A percentile compares a stretch with the other conserved stretches of the same genome.
phyloP scores from a whole-genome alignment of 805 yeast species.

The Starmera pachycereana region DNA sequence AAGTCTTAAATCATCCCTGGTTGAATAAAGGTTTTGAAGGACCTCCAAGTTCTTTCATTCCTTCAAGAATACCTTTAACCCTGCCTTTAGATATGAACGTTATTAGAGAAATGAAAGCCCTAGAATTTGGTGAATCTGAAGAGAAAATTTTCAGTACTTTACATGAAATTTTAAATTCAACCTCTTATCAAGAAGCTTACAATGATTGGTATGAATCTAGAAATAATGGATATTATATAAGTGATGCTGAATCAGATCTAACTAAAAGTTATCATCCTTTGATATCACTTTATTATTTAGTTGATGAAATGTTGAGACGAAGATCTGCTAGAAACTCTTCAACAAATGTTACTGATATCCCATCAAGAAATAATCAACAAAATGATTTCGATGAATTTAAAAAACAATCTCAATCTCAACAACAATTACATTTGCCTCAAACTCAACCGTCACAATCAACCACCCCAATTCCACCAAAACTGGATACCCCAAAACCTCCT shows the following conservation, averaged over 20 bases:
- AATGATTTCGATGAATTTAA: constrained; percentile 3
- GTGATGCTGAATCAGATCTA: constrained; percentile 34
- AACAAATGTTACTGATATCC: constrained; percentile 18
- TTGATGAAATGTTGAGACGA: constrained; percentile 72
- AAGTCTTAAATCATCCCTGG: constrained; percentile 89
- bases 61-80: constrained; percentile 65
- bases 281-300: constrained; percentile 76
- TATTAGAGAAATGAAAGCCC: constrained; percentile 61
- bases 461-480: not conserved
- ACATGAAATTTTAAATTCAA: constrained; percentile 46
- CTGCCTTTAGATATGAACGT: constrained; percentile 60
- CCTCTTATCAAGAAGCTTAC: constrained; percentile 52
- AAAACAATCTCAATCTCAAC: constrained; percentile 1
- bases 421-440: constrained; percentile 1
- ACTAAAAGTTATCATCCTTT: constrained; percentile 83
- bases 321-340: constrained; percentile 40
- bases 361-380: constrained; percentile 14
- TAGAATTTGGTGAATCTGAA: constrained; percentile 65
- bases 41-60: constrained; percentile 60
- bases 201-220: constrained; percentile 61
- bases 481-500: constrained; percentile 25
- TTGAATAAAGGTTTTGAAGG: constrained; percentile 81
- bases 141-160: constrained; percentile 48
- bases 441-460: constrained; percentile 3
- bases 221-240: not conserved